Evolutionary conservation across 2,329 filamentous ascomycete species (phyloP).

Genomic region (Calonectria pseudoturangicola): DNA sequence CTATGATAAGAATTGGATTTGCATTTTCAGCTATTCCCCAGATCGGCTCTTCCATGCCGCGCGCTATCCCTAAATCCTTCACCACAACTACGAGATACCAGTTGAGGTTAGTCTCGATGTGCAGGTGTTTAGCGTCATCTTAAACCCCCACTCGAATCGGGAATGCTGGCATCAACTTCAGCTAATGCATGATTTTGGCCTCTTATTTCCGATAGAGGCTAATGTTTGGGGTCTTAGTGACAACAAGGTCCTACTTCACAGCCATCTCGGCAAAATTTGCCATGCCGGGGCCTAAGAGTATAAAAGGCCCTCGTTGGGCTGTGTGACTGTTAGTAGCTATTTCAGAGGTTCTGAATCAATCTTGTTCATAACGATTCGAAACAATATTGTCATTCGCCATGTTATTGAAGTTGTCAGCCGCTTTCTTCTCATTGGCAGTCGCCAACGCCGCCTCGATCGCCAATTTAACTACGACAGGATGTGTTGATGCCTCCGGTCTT

Average conservation of each 20-base stretch:
- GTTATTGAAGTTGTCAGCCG: conserved; percentile 14
- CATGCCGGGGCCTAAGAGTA: neutral
- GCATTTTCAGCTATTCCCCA: neutral
- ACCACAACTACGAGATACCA: conserved; percentile 7
- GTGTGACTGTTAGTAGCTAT: too few species aligned
- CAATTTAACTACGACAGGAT: conserved; percentile 40
- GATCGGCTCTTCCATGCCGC: neutral
- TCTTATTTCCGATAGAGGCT: conserved; percentile 26
- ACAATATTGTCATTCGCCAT: neutral
- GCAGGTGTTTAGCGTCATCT: neutral
- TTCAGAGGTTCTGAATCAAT: neutral
- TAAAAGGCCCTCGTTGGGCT: neutral
- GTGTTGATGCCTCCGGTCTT: conserved; percentile 48
- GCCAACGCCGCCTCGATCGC: conserved; percentile 26
- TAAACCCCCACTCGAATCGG: conserved; percentile 23
- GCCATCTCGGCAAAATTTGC: conserved; percentile 28
- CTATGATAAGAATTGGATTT: neutral
- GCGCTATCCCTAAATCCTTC: conserved; percentile 10
- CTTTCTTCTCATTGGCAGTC: conserved; percentile 11
- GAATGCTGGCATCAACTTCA: neutral
- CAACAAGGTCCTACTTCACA: conserved; percentile 1
- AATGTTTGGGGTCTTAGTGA: neutral
- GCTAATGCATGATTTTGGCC: neutral
- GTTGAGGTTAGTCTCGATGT: conserved; percentile 13
- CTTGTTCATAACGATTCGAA: neutral